Evolutionary conservation across 139 green algal species (phyloP).

Genomic region (Pleodorina starrii): DNA sequence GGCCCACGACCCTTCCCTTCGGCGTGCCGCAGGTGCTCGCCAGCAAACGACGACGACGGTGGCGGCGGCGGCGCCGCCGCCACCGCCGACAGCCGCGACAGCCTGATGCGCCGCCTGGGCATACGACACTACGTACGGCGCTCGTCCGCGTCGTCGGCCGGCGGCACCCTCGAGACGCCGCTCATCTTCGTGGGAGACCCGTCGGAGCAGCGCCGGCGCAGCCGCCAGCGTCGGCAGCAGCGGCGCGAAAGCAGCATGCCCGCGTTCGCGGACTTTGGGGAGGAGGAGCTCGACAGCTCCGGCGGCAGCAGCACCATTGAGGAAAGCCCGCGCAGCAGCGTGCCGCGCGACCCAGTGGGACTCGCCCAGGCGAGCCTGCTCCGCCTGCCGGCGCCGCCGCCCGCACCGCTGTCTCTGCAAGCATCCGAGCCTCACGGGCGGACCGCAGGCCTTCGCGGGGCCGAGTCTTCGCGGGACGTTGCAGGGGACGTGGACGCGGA

Average conservation of each 20-base stretch:
- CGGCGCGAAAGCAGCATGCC: neutral
- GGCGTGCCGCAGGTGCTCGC: neutral
- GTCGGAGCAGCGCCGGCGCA: neutral
- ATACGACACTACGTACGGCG: neutral
- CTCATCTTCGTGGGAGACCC: conserved; percentile 27
- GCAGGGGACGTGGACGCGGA: too few relatives aligned
- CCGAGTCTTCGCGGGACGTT: too few relatives aligned
- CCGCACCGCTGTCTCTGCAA: too few relatives aligned
- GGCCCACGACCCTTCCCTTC: too few relatives aligned
- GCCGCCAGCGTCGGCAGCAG: neutral
- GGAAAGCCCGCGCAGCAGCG: neutral
- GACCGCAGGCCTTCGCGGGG: too few relatives aligned
- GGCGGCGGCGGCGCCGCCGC: neutral
- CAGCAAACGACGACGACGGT: neutral
- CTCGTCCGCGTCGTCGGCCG: conserved; percentile 21
- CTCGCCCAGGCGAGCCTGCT: too few relatives aligned
- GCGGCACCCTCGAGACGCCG: neutral
- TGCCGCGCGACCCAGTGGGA: too few relatives aligned
- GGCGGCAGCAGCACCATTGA: neutral
- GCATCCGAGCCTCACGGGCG: too few relatives aligned
- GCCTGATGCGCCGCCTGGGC: neutral
- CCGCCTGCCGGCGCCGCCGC: too few relatives aligned
- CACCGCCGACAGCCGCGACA: neutral
- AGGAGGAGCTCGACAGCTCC: neutral
- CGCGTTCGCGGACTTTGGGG: neutral